Evolutionary conservation across 1,139 yeast species (phyloP).

Genomic region (Candida freyschussii): DNA sequence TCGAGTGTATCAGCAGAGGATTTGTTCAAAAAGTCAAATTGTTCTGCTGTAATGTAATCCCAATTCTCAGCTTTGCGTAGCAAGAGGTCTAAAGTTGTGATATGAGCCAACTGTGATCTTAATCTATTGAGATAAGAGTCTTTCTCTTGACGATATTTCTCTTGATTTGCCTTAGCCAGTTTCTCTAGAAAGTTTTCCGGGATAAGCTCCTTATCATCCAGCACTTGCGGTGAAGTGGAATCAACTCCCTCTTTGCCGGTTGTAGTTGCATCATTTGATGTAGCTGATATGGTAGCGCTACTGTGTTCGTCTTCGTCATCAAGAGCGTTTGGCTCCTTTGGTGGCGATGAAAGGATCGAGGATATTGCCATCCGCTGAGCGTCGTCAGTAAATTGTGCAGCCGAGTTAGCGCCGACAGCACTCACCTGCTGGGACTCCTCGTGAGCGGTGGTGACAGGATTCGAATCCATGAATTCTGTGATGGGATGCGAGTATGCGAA

Average conservation of each 20-base stretch:
- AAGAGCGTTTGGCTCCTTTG: constrained; percentile 1
- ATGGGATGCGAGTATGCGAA: too few relatives aligned
- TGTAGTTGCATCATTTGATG: not conserved
- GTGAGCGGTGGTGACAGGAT: too few relatives aligned
- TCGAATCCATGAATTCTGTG: too few relatives aligned
- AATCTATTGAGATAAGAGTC: constrained; percentile 20
- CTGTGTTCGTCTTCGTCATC: not conserved
- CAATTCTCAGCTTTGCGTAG: constrained; percentile 24
- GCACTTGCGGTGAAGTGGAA: not conserved
- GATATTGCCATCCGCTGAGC: constrained; percentile 20
- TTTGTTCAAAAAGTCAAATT: constrained; percentile 22
- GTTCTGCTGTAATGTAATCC: constrained; percentile 24
- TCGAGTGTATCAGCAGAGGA: constrained; percentile 23
- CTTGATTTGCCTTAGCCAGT: constrained; percentile 20
- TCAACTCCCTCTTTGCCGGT: not conserved
- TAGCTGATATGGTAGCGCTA: constrained; percentile 2
- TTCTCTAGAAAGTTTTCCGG: constrained; percentile 15
- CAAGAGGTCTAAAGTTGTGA: constrained; percentile 25
- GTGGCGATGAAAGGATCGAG: constrained; percentile 19
- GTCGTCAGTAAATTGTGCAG: constrained; percentile 12
- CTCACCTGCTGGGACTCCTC: constrained; percentile 7
- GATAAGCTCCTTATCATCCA: constrained; percentile 9
- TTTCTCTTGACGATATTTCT: constrained; percentile 20
- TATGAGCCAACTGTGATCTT: constrained; percentile 23
- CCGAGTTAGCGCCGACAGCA: constrained; percentile 9